phyloP scores from a whole-genome alignment of 768 basidiomycete genomes.

The Rhodotorula babjevae region DNA sequence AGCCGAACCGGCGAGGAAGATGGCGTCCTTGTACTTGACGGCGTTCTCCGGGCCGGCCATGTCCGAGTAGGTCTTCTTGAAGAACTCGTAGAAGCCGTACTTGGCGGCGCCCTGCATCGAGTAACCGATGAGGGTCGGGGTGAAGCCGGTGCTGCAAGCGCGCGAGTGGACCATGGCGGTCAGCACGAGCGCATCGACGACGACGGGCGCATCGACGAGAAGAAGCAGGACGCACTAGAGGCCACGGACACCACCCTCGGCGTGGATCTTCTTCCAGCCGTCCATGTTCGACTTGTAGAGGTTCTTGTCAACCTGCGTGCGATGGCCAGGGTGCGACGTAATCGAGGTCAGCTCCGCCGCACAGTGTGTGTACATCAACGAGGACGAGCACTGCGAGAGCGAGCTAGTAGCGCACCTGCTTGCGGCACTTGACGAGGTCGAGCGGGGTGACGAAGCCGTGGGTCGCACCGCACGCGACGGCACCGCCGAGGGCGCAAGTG shows the following conservation, averaged over 20 bases:
- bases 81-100: constrained; percentile 50
- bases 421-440: constrained; percentile 45
- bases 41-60: constrained; percentile 50
- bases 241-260: constrained; percentile 40
- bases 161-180: background rate
- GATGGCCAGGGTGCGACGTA: no score
- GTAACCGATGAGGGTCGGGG: constrained; percentile 51
- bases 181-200: background rate
- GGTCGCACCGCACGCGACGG: constrained; percentile 78
- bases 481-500: constrained; percentile 84
- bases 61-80: constrained; percentile 53
- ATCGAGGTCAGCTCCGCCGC: background rate
- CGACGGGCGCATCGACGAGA: background rate
- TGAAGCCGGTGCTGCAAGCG: constrained; percentile 50
- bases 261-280: constrained; percentile 43
- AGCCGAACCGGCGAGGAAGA: constrained; percentile 53
- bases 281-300: constrained; percentile 43
- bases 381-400: background rate
- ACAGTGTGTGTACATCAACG: no score
- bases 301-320: constrained; percentile 40
- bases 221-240: constrained; percentile 34
- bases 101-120: constrained; percentile 53
- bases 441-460: constrained; percentile 54
- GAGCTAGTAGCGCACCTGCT: constrained; percentile 29
- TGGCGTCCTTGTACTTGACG: constrained; percentile 50